Base-by-base conservation (phyloP, 192 early-diverging fungal genomes). In the Mortierella hygrophila region DNA sequence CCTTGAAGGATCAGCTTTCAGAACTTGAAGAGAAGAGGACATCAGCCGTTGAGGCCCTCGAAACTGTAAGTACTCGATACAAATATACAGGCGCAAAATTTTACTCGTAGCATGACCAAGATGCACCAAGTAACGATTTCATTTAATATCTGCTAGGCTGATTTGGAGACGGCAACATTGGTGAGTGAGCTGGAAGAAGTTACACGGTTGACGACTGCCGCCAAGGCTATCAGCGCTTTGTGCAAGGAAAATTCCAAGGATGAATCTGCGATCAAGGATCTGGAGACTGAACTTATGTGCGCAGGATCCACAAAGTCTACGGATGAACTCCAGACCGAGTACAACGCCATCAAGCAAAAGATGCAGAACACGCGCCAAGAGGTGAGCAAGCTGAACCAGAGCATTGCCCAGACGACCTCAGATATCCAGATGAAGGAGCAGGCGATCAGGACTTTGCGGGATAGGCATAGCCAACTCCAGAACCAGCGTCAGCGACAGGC, bases 241-340 rank as follows among this genome's bases (percentile, higher is more conserved):
- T 81, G 44, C 21, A 76, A 69, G 54, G 84, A 80, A 13, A 81
- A 74, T 16, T 32, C 20, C 38, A 72, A 47, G 37, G 84, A 81
- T 21, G n/a, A 37, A 7, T 4, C 79, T 3, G 44, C 32, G 5
- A 78, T 86, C 41, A 78, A 78, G 37, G n/a, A 73, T 0, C 35
- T 95, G 49, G 82, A 92, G 49, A 77, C 79, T 0, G 89, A 93
- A 13, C 82, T 95, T 57, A 83, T 85, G 23, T 74, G 65, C 6
- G 82, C 93, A 1, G 94, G 94, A 0, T 94, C 94, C 1, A 90
- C 88, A 18, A 93, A 92, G 77, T 96, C 95, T 7, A 76, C 92
- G 32, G 92, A 94, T 6, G 94, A 97, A 37, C 89, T 93, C 46
- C 94, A 95, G 79, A 82, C 78, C 15, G 94, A 96, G 63, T 82